Evolutionary conservation across 345 rosid genomes (phyloP).

Genomic region (Euphorbia lathyris): DNA sequence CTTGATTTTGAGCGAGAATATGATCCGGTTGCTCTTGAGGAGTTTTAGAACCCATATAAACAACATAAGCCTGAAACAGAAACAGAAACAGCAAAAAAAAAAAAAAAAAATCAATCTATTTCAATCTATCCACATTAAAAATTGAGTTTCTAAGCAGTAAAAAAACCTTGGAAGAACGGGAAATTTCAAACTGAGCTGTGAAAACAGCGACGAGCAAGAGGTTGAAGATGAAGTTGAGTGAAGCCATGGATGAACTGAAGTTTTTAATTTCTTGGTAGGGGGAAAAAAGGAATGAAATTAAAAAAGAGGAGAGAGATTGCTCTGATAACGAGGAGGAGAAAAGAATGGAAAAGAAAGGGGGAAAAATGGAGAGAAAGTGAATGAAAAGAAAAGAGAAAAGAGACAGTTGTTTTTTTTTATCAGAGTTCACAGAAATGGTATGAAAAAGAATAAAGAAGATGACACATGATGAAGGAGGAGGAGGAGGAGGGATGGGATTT

Average conservation of each 20-base stretch:
- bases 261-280: not conserved
- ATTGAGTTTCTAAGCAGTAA: not conserved
- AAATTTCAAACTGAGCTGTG: not conserved
- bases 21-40: constrained; percentile 30
- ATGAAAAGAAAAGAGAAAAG: not conserved
- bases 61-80: constrained; percentile 43
- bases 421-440: constrained; percentile 10
- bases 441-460: not conserved
- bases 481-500: not conserved
- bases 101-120: not conserved
- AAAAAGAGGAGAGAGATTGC: not conserved
- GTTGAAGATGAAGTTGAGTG: constrained; percentile 1
- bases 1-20: constrained; percentile 29
- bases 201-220: not conserved
- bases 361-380: not conserved
- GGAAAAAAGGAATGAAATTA: not conserved
- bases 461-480: not conserved
- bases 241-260: not conserved
- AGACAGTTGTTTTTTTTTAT: not conserved
- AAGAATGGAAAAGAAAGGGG: not conserved
- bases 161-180: constrained; percentile 15
- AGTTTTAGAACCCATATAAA: constrained; percentile 40
- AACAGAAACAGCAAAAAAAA: too few species aligned
- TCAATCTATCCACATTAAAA: not conserved
- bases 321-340: not conserved